Percentiles rank a stretch among this genome's conserved stretches.
These are phyloP conservation scores for Vachellia collinsii DNA, from an alignment of 306 rosid species.

Conservation along the genomic window DNA sequence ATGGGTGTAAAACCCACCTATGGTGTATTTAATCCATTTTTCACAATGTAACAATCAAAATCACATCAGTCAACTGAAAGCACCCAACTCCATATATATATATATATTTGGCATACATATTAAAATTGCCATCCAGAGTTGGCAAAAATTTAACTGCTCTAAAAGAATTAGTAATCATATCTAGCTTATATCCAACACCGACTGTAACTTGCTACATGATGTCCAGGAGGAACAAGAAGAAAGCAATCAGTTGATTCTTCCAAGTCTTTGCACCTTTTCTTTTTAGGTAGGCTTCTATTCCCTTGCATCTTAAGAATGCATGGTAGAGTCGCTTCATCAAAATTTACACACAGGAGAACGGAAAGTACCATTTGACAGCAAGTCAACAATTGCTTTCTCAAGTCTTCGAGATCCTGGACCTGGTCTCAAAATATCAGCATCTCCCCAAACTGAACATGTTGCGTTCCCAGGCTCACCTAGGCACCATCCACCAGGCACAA, in stretches of 20 bases:
- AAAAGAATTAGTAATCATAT: slow-evolving; percentile 31
- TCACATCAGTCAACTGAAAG: not conserved
- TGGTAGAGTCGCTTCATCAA: slow-evolving; percentile 46
- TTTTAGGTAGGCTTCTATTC: slow-evolving; percentile 15
- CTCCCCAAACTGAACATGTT: slow-evolving; percentile 89
- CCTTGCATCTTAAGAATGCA: slow-evolving; percentile 23
- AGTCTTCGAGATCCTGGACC: slow-evolving; percentile 74
- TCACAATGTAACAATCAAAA: not conserved
- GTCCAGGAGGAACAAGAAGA: slow-evolving; percentile 12
- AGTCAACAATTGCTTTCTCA: slow-evolving; percentile 65
- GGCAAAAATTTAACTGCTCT: slow-evolving; percentile 31
- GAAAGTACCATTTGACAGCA: slow-evolving; percentile 67
- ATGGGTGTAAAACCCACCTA: slow-evolving; percentile 19
- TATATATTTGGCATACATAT: slow-evolving; percentile 7
- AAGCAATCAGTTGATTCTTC: slow-evolving; percentile 31
- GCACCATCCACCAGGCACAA: slow-evolving; percentile 98
- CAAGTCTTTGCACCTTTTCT: slow-evolving; percentile 4
- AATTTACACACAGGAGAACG: slow-evolving; percentile 58
- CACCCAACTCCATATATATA: slow-evolving; percentile 16
- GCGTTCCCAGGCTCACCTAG: slow-evolving; percentile 74
- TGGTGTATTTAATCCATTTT: slow-evolving; percentile 19
- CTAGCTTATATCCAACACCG: slow-evolving; percentile 31
- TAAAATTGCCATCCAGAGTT: slow-evolving; percentile 16
- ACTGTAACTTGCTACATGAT: slow-evolving; percentile 33
- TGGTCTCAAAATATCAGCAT: slow-evolving; percentile 90